These are phyloP conservation scores for Chalciporus sphaerocephalus DNA, from an alignment of 768 basidiomycete species.

Conservation along the genomic window DNA sequence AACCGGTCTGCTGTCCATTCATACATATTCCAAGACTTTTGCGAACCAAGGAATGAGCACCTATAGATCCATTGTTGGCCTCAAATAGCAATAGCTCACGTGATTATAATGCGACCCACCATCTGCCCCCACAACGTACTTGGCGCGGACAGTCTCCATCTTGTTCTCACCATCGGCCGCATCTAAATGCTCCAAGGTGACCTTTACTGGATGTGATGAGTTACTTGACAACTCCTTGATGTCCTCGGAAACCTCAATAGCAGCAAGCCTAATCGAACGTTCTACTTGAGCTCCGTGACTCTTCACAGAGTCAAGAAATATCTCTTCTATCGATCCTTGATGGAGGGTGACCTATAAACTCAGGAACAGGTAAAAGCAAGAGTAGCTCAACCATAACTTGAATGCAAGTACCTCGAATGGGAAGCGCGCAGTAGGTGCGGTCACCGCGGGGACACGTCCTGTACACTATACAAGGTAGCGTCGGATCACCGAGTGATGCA, in stretches of 20 bases:
- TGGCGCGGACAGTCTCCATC: slow-evolving; percentile 33
- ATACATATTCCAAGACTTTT: slow-evolving; percentile 41
- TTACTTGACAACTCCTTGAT: slow-evolving; percentile 32
- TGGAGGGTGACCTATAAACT: slow-evolving; percentile 32
- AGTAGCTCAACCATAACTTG: neutral
- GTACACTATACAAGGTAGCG: slow-evolving; percentile 43
- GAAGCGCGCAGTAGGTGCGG: slow-evolving; percentile 58
- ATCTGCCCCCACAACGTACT: slow-evolving; percentile 36
- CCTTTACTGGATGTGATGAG: slow-evolving; percentile 32
- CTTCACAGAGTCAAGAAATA: slow-evolving; percentile 40
- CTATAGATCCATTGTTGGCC: slow-evolving; percentile 12
- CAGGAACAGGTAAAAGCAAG: neutral
- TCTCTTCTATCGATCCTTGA: slow-evolving; percentile 40
- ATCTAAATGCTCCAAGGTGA: slow-evolving; percentile 22
- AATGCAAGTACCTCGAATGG: slow-evolving; percentile 59
- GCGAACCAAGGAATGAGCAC: slow-evolving; percentile 47
- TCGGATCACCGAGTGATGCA: neutral
- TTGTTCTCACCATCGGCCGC: slow-evolving; percentile 24
- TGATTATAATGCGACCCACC: slow-evolving; percentile 15
- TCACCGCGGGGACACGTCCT: slow-evolving; percentile 58
- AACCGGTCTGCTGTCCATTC: slow-evolving; percentile 48
- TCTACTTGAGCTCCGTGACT: slow-evolving; percentile 32
- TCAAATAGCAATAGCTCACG: neutral
- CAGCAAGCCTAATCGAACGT: slow-evolving; percentile 30
- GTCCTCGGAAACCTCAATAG: slow-evolving; percentile 34